phyloP scores from a whole-genome alignment of 257 asterid genomes.

The Scutellaria barbata region DNA sequence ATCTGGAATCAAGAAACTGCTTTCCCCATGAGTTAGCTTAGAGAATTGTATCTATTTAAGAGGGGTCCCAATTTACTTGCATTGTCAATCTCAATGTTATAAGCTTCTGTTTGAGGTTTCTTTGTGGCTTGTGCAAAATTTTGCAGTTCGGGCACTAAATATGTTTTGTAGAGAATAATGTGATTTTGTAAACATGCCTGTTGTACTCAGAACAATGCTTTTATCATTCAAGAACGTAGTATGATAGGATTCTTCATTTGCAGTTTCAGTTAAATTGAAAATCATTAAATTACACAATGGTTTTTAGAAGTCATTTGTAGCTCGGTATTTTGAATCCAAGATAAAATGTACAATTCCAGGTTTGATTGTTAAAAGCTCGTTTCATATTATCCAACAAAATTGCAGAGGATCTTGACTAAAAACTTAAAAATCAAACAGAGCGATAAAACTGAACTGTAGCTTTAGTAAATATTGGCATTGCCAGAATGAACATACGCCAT shows the following conservation, averaged over 20 bases:
- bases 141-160: background rate
- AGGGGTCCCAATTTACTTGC: background rate
- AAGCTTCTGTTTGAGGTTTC: background rate
- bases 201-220: slow-evolving; percentile 8
- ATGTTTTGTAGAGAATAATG: slow-evolving; percentile 25
- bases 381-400: no score
- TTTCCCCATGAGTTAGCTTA: slow-evolving; percentile 43
- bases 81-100: background rate
- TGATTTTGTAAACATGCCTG: background rate
- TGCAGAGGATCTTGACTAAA: no score
- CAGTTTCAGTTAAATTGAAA: no score
- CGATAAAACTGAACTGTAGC: background rate
- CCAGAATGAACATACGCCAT: background rate
- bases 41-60: background rate
- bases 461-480: background rate
- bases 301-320: no score
- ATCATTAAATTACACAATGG: no score
- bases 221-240: background rate
- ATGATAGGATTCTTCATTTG: background rate
- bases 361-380: no score
- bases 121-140: background rate
- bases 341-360: no score
- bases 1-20: slow-evolving; percentile 76
- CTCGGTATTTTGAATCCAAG: no score
- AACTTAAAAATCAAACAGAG: no score